Base-by-base conservation (phyloP, 495 filamentous ascomycete genomes). In the Aspergillus saccharolyticus region DNA sequence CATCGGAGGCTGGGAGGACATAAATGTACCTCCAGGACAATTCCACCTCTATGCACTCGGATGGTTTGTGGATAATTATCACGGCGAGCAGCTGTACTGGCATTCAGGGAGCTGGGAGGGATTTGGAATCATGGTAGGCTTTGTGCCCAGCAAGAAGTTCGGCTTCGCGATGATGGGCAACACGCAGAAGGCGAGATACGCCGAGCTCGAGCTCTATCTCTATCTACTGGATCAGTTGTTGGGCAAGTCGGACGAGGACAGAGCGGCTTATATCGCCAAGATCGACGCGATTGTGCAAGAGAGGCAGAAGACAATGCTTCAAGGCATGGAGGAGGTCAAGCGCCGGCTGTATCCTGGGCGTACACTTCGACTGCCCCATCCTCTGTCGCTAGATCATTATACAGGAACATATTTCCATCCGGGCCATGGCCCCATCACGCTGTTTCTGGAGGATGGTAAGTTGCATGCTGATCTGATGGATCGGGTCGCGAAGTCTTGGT, bases 101-200 rank as follows among this genome's bases (percentile, higher is more conserved):
- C 80, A 83, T 48, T 45, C 56, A 16, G 80, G 80, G 4, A 73
- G 73, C 10, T 71, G 80, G 70, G 61, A 69, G 16, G 79, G 76
- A 0, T 79, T 74, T 53, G 73, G 69, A 1, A 66, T 75, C 0
- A 57, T 73, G 43, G 66, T 83, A 2, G 70, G 69, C 15, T 79
- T 78, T 56, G 54, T 84, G 19, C 80, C 80, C 0, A 67, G 66
- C 6, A 58, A 70, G 22, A 55, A 71, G 7, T 84, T 69, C 46
- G 80, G 78, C 0, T 67, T 80, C 12, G 72, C 74, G 0, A 63
- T 73, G 20, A 70, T 83, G 64, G 75, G 61, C 0, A 84, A 83
- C 52, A 73, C 74, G 10, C 69, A 59, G 14, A 18, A 63, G 20
- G 68, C 70, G 6, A 65, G 63, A 10, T 67, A 71, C 8, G 63